A percentile compares a stretch with the other conserved stretches of the same genome.
phyloP scores from a whole-genome alignment of 257 asterid genomes.

The Plantago ovata region DNA sequence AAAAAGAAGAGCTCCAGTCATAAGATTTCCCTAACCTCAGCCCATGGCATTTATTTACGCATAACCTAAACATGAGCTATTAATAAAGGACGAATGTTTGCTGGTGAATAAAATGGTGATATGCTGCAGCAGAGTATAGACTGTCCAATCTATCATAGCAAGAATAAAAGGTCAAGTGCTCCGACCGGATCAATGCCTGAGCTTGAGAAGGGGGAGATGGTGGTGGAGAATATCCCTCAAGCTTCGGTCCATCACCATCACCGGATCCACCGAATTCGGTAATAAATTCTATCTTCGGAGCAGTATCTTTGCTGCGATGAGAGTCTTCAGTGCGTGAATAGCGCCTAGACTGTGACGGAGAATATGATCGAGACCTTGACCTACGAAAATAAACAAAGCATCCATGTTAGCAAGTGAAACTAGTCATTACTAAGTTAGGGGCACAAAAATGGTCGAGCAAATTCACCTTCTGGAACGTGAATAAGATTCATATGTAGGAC shows the following conservation, averaged over 20 bases:
- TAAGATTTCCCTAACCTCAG: constrained; percentile 47
- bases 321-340: constrained; percentile 62
- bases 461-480: constrained; percentile 78
- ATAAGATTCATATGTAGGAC: constrained; percentile 98
- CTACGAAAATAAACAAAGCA: constrained; percentile 28
- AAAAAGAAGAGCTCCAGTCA: constrained; percentile 40
- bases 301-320: constrained; percentile 66
- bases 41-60: constrained; percentile 37
- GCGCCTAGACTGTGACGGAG: constrained; percentile 78
- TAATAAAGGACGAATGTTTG: constrained; percentile 50
- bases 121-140: constrained; percentile 90
- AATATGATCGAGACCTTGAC: constrained; percentile 82
- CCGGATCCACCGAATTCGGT: constrained; percentile 93
- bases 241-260: constrained; percentile 57
- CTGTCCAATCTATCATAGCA: constrained; percentile 85
- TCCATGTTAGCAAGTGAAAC: not conserved
- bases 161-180: constrained; percentile 94
- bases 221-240: constrained; percentile 94
- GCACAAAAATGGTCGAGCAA: not conserved
- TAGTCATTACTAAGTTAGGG: not conserved
- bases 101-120: constrained; percentile 58
- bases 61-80: constrained; percentile 45
- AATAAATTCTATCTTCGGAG: constrained; percentile 85
- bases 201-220: constrained; percentile 75
- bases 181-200: constrained; percentile 94